phyloP scores from a whole-genome alignment of 2,329 filamentous ascomycete genomes.

The Apiospora phragmitis region DNA sequence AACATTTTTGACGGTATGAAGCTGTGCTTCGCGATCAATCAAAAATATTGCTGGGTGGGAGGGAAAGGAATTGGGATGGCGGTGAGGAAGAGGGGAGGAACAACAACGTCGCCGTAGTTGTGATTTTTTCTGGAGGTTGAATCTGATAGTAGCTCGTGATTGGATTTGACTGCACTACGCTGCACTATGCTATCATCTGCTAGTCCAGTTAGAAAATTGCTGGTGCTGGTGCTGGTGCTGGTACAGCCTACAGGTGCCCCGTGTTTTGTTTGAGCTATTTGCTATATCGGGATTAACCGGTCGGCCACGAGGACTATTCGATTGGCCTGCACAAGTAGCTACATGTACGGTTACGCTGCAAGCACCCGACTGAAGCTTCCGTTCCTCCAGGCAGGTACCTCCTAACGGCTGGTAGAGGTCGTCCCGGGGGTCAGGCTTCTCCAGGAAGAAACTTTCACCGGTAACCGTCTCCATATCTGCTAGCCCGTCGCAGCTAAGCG shows the following conservation, averaged over 20 bases:
- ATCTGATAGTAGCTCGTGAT: slow-evolving; percentile 3
- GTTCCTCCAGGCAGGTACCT: neutral
- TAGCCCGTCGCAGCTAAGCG: neutral
- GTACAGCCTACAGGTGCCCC: slow-evolving; percentile 7
- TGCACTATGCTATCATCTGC: slow-evolving; percentile 17
- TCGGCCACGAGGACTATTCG: slow-evolving; percentile 10
- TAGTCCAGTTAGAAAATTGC: slow-evolving; percentile 10
- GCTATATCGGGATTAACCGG: slow-evolving; percentile 7
- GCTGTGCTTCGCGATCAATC: slow-evolving; percentile 6
- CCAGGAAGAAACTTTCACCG: slow-evolving; percentile 2
- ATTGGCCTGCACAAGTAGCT: neutral
- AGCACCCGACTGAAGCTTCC: neutral
- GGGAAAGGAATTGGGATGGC: slow-evolving; percentile 1
- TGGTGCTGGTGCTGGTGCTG: neutral
- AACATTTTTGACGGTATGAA: slow-evolving; percentile 61
- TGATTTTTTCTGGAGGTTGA: slow-evolving; percentile 5
- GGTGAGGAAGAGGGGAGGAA: neutral
- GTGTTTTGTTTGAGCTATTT: slow-evolving; percentile 14
- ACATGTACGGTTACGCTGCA: neutral
- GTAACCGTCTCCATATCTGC: neutral
- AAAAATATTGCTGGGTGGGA: neutral
- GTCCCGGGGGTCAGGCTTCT: neutral
- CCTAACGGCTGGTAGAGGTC: neutral
- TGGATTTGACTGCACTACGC: slow-evolving; percentile 4
- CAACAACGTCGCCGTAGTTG: neutral